A percentile compares a stretch with the other conserved stretches of the same genome.
Conservation (phyloP, 2,329 filamentous ascomycete genomes). For the Aspergillus bombycis region DNA sequence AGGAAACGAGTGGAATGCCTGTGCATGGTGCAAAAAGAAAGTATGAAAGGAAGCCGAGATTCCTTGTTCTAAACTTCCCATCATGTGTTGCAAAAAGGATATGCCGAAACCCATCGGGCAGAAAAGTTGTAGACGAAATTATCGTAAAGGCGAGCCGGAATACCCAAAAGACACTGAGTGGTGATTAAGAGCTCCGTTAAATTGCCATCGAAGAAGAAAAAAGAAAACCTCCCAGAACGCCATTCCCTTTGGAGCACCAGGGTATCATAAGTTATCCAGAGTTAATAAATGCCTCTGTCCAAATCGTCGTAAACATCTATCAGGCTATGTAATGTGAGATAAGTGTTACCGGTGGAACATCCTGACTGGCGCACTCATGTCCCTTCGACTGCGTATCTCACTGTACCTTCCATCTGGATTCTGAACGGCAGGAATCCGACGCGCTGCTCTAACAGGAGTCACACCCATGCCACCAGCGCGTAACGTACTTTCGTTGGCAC, state of each 20-base stretch:
- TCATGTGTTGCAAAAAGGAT: neutral
- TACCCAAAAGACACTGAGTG: neutral
- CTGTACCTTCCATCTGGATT: slow-evolving; percentile 32
- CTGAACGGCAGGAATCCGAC: slow-evolving; percentile 39
- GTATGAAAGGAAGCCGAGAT: neutral
- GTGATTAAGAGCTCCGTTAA: neutral
- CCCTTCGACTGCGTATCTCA: slow-evolving; percentile 36
- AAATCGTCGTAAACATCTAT: slow-evolving; percentile 2
- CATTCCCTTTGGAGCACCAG: slow-evolving; percentile 26
- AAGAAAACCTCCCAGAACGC: slow-evolving; percentile 14
- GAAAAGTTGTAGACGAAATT: neutral
- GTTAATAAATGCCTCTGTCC: neutral
- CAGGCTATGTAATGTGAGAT: neutral
- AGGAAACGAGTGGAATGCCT: neutral
- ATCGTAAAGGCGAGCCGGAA: neutral
- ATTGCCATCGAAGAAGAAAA: neutral
- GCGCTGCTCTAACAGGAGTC: slow-evolving; percentile 30
- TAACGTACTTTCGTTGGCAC: slow-evolving; percentile 40
- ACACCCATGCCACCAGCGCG: slow-evolving; percentile 29
- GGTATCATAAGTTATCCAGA: slow-evolving; percentile 29
- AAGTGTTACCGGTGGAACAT: slow-evolving; percentile 32
- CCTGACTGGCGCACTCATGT: slow-evolving; percentile 42
- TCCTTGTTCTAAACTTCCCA: neutral
- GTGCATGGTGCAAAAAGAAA: neutral
- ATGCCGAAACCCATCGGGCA: neutral